Percentiles rank a stretch among this genome's conserved stretches.
phyloP scores from a whole-genome alignment of 2,329 filamentous ascomycete species.

The Monosporascus sp. region DNA sequence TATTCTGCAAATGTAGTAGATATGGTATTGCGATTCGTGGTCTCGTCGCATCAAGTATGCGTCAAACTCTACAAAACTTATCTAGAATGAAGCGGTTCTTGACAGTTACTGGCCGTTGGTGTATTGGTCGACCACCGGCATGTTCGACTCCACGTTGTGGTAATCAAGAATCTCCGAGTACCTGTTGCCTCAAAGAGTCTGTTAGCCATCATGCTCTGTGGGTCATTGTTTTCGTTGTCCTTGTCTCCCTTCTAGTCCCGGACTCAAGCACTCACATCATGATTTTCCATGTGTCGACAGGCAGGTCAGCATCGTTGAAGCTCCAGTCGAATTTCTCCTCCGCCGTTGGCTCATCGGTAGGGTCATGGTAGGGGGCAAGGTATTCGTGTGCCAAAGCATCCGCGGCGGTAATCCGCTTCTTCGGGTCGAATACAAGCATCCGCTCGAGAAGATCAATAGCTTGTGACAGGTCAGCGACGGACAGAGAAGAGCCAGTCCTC shows the following conservation, averaged over 20 bases:
- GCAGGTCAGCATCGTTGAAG: conserved; percentile 96
- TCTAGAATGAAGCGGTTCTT: not conserved
- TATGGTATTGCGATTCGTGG: not conserved
- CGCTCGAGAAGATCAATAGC: conserved; percentile 90
- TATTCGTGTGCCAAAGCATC: conserved; percentile 89
- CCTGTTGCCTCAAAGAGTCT: conserved; percentile 46
- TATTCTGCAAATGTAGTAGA: not conserved
- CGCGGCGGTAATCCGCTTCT: conserved; percentile 83
- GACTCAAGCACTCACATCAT: conserved; percentile 76
- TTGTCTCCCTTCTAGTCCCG: not conserved
- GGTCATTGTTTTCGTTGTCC: not conserved
- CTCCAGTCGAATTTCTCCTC: conserved; percentile 99
- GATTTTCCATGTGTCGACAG: conserved; percentile 99
- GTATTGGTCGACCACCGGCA: conserved; percentile 35
- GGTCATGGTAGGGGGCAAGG: conserved; percentile 93
- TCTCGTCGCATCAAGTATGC: not conserved
- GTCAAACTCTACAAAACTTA: not conserved
- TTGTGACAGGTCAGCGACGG: conserved; percentile 27
- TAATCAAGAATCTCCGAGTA: conserved; percentile 99
- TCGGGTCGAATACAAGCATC: conserved; percentile 99
- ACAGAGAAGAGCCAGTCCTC: not conserved
- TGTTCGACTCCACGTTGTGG: conserved; percentile 75
- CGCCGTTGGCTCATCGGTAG: conserved; percentile 89
- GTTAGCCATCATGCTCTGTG: conserved; percentile 13
- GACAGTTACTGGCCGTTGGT: conserved; percentile 32